Evolutionary conservation across 129 eudicot species (phyloP), one percentile per base, ranked within the genome.

Genomic region (Pulicaria dysenterica): DNA sequence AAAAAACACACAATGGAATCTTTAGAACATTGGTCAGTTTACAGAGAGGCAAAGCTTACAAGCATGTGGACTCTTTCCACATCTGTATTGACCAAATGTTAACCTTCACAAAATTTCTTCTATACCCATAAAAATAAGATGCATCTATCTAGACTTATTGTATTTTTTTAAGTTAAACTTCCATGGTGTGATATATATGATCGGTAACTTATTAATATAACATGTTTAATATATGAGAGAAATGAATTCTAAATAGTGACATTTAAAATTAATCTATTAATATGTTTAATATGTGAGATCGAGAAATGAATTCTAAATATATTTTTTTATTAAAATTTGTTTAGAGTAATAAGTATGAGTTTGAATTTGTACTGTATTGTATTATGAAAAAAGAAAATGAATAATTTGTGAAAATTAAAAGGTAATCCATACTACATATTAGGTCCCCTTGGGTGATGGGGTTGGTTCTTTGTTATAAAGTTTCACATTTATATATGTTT

Each of bases 1-100:
- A 42, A 51, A 8, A 77, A 14, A 78, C 71, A 70, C 76, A 66
- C 72, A 81, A 58, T 77, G 82, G 86, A 82, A 82, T 82, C 85
- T 77, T 72, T 66, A 64, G 70, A 82, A 64, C 65, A 74, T 77
- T 47, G 76, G 77, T 68, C 81, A 63, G 71, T 63, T 77, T 69
- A 73, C 70, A 77, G 79, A 57, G 60, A 81, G 69, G 75, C 77
- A 71, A 70, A 70, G 73, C 64, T 62, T 76, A 71, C 67, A 73
- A 64, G 64, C 81, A 76, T 70, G 85, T 76, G 85, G 73, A 54
- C 57, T 66, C 82, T 34, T 78, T 73, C 78, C 78, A 73, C 43
- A 62, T 73, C 68, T 38, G 47, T 58, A 62, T 73, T 73, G 78
- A 73, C 78, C 78, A 62, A 73, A 49, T 49, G 16, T 49, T 61